Base-by-base conservation (phyloP, 2,329 filamentous ascomycete species). In the Ophiostoma himal-ulmi region DNA sequence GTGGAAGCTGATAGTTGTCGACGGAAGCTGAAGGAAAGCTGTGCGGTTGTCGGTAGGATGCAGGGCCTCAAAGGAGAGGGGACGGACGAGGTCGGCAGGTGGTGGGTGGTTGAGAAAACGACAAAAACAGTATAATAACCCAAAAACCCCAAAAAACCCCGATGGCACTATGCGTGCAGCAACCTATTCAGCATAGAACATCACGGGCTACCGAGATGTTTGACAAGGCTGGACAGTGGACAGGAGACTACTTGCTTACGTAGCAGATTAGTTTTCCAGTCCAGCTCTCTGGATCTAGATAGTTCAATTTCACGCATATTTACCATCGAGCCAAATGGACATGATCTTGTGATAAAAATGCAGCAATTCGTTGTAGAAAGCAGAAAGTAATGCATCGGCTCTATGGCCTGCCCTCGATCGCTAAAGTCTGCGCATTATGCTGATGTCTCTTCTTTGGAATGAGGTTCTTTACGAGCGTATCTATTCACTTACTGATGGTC, bases 121-220 rank as follows among this genome's bases (percentile, higher is more conserved):
- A 52, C 26, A 30, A 65, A 62, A 68, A 68, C 37, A 62, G 5
- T 34, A 10, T 34, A 13, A 62, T 67, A 44, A 69, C 36, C 62
- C 69, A 67, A 67, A 65, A 26, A 71, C 67, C 1, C 26, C 3
- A 68, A 22, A 48, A 66, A 70, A 71, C 71, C 76, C 44, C 57
- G 57, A 34, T 62, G 57, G 57, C 26, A 34, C 14, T 62, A 7
- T 34, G 22, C 14, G 57, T 34, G 57, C 57, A 36, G 8, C 52
- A 26, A 26, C 52, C 22, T 22, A 48, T 48, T 17, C 52, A 26
- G 52, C 52, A 26, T n/a, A 26, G 13, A 30, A 30, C 30, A 48
- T 48, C 2, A 48, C 44, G 44, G 44, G 44, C 44, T 48, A 20
- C 44, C 44, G 44, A 48, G 44, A 48, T 48, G 44, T 48, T 10